Percentiles rank a stretch among this genome's conserved stretches.
These are phyloP conservation scores for Aureobasidium sp. DNA, from an alignment of 2,329 filamentous ascomycete species.

Conservation along the genomic window DNA sequence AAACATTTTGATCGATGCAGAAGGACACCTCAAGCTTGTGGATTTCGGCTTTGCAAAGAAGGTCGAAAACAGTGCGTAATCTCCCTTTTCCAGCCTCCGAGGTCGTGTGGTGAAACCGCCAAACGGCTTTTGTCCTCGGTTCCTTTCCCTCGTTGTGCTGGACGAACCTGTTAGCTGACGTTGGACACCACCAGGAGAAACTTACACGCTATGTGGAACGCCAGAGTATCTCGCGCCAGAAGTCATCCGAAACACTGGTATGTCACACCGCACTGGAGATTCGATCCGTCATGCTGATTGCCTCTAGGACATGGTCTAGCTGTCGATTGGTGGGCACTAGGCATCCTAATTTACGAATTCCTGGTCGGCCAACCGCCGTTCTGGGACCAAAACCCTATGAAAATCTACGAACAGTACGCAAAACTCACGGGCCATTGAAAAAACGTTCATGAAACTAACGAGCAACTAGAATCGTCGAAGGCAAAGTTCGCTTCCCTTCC, in stretches of 20 bases:
- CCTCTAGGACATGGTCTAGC: slow-evolving; percentile 54
- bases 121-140: background rate
- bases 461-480: slow-evolving; percentile 62
- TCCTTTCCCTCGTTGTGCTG: background rate
- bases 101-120: background rate
- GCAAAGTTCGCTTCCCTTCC: slow-evolving; percentile 66
- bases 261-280: background rate
- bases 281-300: background rate
- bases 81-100: background rate
- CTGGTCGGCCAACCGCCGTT: slow-evolving; percentile 79
- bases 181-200: slow-evolving; percentile 47
- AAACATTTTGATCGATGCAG: slow-evolving; percentile 69
- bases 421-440: background rate
- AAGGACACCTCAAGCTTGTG: slow-evolving; percentile 75
- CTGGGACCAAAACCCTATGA: slow-evolving; percentile 79
- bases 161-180: background rate
- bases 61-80: slow-evolving; percentile 50
- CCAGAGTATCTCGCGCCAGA: slow-evolving; percentile 80
- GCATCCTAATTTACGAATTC: slow-evolving; percentile 79
- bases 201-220: slow-evolving; percentile 76
- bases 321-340: slow-evolving; percentile 83
- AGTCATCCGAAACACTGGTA: slow-evolving; percentile 74
- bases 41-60: slow-evolving; percentile 84
- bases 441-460: background rate
- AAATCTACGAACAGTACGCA: slow-evolving; percentile 65